phyloP scores from a whole-genome alignment of 495 filamentous ascomycete genomes.

The Rhizodiscina lignyota region DNA sequence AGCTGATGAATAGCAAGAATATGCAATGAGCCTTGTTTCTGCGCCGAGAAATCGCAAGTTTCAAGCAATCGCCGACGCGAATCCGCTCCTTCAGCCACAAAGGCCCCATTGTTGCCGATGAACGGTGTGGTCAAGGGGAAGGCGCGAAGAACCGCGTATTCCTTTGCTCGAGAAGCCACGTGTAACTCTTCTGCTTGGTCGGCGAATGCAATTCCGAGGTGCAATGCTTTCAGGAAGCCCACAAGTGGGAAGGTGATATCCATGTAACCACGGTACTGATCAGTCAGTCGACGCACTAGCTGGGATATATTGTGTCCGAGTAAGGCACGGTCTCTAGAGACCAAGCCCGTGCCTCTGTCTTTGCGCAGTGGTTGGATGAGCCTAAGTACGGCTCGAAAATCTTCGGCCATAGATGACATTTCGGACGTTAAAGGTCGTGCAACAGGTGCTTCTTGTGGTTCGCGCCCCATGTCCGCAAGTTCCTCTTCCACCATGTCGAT shows the following conservation, averaged over 20 bases:
- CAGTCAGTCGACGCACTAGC: slow-evolving; percentile 45
- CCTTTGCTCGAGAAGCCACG: too few species aligned
- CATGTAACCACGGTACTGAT: slow-evolving; percentile 57
- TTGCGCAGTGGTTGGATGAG: slow-evolving; percentile 26
- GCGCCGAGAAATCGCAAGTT: too few species aligned
- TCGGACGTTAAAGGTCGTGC: slow-evolving; percentile 53
- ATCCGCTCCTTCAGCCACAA: too few species aligned
- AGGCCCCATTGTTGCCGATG: too few species aligned
- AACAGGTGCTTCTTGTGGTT: slow-evolving; percentile 43
- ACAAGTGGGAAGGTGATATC: slow-evolving; percentile 67
- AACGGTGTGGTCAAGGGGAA: too few species aligned
- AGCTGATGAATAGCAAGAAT: too few species aligned
- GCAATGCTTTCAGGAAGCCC: slow-evolving; percentile 67
- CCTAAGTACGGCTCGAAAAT: slow-evolving; percentile 51
- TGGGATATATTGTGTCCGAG: slow-evolving; percentile 50
- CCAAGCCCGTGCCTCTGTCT: slow-evolving; percentile 1
- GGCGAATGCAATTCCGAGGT: too few species aligned
- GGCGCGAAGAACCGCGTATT: too few species aligned
- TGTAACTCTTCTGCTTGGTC: too few species aligned
- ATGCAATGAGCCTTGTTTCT: too few species aligned
- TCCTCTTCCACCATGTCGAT: slow-evolving; percentile 25
- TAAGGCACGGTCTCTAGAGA: slow-evolving; percentile 17
- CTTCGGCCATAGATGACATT: slow-evolving; percentile 56
- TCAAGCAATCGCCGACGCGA: too few species aligned
- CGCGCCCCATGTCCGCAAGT: slow-evolving; percentile 42